Evolutionary conservation across 805 yeast species (phyloP), one percentile per base, ranked within the genome.

Genomic region (Hanseniaspora valbyensis): DNA sequence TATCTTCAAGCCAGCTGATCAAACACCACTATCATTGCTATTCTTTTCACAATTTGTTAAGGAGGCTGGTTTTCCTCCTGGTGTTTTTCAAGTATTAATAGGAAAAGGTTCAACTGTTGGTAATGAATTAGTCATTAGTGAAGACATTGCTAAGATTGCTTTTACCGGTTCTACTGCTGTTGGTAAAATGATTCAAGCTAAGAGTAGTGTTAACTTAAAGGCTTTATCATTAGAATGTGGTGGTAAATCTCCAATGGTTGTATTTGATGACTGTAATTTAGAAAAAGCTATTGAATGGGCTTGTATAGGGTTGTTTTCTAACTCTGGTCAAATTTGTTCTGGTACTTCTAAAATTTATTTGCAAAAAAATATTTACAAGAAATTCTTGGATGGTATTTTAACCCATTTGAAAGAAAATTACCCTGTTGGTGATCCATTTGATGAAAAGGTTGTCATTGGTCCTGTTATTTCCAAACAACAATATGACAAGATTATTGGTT

Each of bases 251-350:
- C 75, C 77, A 4, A 63, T 69, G 54, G 59, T 73, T 26, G 66
- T 74, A 3, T 73, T 73, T 58, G 69, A 68, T 28, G 77, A 73
- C 55, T 74, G 75, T 16, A 69, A 72, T 56, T 54, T 73, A 22
- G 74, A 70, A 1, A 66, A 66, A 53, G 75, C 77, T 37, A 67
- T 69, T 29, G 70, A 73, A 55, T 75, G 78, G 75, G 73, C 74
- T 3, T 73, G 70, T 43, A 59, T 69, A 54, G 81, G 80, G 59
- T 75, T 77, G 54, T 76, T 76, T 67, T 71, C 67, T 66, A 77
- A 77, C 66, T 70, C 77, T 59, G 83, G 83, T 55, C 81, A 77
- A 65, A 78, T 77, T 54, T 77, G 83, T 64, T 74, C 80, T 44
- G 81, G 81, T 50, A 78, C 81, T 52, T 76, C 81, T 21, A 71